Evolutionary conservation across 768 basidiomycete genomes (phyloP).

Genomic region (Phaeotremella fagi): DNA sequence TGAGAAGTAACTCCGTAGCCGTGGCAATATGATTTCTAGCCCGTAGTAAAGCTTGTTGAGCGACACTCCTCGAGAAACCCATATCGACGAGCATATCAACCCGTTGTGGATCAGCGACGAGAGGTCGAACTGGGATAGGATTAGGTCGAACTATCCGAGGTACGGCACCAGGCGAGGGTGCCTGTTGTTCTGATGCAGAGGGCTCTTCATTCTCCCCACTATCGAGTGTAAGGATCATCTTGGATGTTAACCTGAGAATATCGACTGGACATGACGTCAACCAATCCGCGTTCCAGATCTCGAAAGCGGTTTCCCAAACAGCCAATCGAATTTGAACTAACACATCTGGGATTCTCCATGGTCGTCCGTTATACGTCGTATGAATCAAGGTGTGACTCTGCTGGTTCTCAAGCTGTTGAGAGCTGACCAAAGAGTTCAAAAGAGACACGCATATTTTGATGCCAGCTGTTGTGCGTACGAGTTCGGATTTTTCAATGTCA

Average conservation of each 20-base stretch:
- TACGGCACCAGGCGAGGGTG: conserved; percentile 23
- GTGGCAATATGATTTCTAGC: conserved; percentile 81
- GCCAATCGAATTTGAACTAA: conserved; percentile 72
- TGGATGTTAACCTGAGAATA: conserved; percentile 69
- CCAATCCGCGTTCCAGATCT: conserved; percentile 81
- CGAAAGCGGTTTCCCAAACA: conserved; percentile 61
- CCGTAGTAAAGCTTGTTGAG: conserved; percentile 74
- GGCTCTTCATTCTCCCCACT: conserved; percentile 74
- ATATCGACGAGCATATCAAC: conserved; percentile 85
- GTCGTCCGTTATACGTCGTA: conserved; percentile 63
- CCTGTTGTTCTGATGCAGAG: conserved; percentile 53
- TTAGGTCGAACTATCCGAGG: too few species aligned
- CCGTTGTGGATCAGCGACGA: conserved; percentile 66
- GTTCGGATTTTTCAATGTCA: not conserved
- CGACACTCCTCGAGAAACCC: conserved; percentile 90
- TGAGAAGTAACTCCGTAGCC: conserved; percentile 80
- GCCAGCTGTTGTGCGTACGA: conserved; percentile 8
- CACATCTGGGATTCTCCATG: conserved; percentile 81
- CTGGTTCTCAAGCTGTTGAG: conserved; percentile 76
- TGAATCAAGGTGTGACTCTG: conserved; percentile 72
- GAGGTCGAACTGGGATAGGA: conserved; percentile 39
- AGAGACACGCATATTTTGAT: conserved; percentile 59
- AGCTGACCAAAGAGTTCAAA: conserved; percentile 67
- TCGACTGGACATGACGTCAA: conserved; percentile 65
- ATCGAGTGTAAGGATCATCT: conserved; percentile 71